Evolutionary conservation across 2,329 filamentous ascomycete genomes (phyloP), one percentile per base, ranked within the genome.

Genomic region (Fusarium falciforme): DNA sequence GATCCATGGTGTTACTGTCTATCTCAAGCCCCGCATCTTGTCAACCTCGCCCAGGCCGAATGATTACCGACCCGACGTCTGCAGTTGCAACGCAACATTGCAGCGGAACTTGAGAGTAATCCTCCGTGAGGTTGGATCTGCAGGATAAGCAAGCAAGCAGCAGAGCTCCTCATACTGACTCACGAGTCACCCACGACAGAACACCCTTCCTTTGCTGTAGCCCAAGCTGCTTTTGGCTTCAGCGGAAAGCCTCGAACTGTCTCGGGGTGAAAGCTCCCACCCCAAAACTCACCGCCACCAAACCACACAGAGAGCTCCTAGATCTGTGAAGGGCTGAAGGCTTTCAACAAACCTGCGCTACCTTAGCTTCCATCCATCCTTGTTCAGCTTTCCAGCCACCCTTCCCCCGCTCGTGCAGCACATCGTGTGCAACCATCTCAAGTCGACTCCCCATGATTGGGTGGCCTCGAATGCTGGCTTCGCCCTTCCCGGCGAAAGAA

Each of bases 391-490:
- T 68, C 76, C 76, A 67, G 68, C 75, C 72, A 68, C 49, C 64
- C 55, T 58, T 55, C 67, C 64, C 61, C 72, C 68, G 67, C 73
- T 61, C 38, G 64, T 67, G 60, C 67, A 73, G 76, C 70, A 70
- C 59, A 64, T 64, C 62, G 59, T 61, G 47, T 71, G 68, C 73
- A 76, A 68, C 73, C 69, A 68, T 61, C 40, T 64, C 49, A 42
- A 27, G 14, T 11, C 25, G 38, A 29, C 22, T 17, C 27, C 16
- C 29, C 44, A 20, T 68, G 61, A 78, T 78, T 78, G 76, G 76
- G 22, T 38, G 47, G 49, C 31, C 47, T 72, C 65, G 47, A 20
- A 25, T 22, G 31, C 52, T 61, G 66, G 54, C 54, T 62, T 61
- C 20, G 58, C 63, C 57, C 71, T 67, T 71, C 71, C 66, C 67